A percentile compares a stretch with the other conserved stretches of the same genome.
Conservation (phyloP, 371 early-diverging fungal species). For the Choanephora cucurbitarum region DNA sequence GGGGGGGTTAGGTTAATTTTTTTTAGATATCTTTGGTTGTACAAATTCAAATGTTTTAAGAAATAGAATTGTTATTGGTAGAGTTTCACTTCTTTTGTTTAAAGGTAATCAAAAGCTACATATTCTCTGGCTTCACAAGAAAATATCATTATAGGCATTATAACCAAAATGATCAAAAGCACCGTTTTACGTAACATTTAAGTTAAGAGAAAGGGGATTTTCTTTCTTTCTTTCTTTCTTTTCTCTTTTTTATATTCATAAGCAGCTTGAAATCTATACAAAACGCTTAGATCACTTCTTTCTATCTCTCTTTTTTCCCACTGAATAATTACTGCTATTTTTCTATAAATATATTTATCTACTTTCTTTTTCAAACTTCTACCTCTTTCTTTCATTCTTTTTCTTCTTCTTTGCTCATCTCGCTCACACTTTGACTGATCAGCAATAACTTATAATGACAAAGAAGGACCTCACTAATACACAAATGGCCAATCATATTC, state of each 20-base stretch:
- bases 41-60: slow-evolving; percentile 12
- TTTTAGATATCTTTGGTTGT: slow-evolving; percentile 8
- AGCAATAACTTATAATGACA: slow-evolving; percentile 14
- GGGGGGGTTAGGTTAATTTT: slow-evolving; percentile 22
- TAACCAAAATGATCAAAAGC: not conserved
- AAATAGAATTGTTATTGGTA: slow-evolving; percentile 20
- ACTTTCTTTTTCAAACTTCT: too few relatives aligned
- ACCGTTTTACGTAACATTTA: not conserved
- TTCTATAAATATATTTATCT: too few relatives aligned
- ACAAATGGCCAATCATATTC: slow-evolving; percentile 6
- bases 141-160: slow-evolving; percentile 12
- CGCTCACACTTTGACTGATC: not conserved
- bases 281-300: too few relatives aligned
- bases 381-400: too few relatives aligned
- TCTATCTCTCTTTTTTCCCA: not conserved
- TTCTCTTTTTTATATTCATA: slow-evolving; percentile 5
- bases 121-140: slow-evolving; percentile 4
- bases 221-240: slow-evolving; percentile 5
- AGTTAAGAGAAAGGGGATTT: too few relatives aligned
- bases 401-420: not conserved
- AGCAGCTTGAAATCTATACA: too few relatives aligned
- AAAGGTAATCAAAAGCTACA: slow-evolving; percentile 22
- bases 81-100: slow-evolving; percentile 24
- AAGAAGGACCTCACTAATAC: slow-evolving; percentile 1
- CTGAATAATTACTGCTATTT: not conserved